These are phyloP conservation scores for Nannochloris sp. DNA, from an alignment of 139 green algal species.

Conservation along the genomic window DNA sequence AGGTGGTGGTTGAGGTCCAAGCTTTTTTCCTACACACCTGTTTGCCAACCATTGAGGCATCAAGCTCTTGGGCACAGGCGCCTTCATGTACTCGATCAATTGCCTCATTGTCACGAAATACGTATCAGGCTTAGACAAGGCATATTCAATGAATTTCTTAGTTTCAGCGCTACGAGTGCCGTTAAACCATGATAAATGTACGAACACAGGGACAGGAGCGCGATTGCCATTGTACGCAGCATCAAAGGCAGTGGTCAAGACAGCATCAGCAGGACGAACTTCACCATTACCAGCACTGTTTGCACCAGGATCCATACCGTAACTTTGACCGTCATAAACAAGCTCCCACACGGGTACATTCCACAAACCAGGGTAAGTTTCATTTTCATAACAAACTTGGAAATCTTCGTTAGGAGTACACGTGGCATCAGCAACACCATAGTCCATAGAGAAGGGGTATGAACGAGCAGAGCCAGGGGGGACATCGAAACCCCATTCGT, in stretches of 20 bases:
- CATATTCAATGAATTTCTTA: constrained; percentile 17
- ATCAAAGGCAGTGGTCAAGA: constrained; percentile 16
- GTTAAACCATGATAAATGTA: constrained; percentile 22
- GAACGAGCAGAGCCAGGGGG: background rate
- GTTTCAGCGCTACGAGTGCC: background rate
- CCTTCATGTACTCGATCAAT: constrained; percentile 25
- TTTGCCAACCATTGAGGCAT: constrained; percentile 5
- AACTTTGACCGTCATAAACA: background rate
- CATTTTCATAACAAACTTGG: background rate
- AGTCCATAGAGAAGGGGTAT: background rate
- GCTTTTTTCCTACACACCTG: too few relatives aligned
- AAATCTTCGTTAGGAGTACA: background rate
- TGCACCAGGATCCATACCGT: constrained; percentile 18
- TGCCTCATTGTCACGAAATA: constrained; percentile 23
- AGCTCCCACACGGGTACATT: background rate
- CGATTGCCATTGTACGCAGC: constrained; percentile 22
- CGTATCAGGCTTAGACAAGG: constrained; percentile 3
- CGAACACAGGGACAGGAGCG: constrained; percentile 15
- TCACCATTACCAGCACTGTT: background rate
- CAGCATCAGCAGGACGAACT: background rate
- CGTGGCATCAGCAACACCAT: background rate
- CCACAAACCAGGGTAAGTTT: background rate
- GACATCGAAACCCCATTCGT: background rate
- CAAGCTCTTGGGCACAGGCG: constrained; percentile 16
- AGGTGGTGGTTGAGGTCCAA: too few relatives aligned